Evolutionary conservation across 83 land plant species (phyloP).

Genomic region (Diphasiastrum complanatum): DNA sequence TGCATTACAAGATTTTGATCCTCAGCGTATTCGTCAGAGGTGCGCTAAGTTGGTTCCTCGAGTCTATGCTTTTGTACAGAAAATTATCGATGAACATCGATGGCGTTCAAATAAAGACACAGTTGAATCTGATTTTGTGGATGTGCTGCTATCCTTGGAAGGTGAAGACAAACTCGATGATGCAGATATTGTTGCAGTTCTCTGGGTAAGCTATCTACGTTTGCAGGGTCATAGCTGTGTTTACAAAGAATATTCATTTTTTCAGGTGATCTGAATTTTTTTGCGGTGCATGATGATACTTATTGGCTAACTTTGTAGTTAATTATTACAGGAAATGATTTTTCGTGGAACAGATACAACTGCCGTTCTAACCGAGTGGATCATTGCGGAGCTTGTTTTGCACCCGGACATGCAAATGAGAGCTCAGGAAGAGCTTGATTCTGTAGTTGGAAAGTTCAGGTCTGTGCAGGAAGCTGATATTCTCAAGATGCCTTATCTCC

Average conservation of each 20-base stretch:
- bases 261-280: too few species aligned
- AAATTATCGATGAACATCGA: background rate
- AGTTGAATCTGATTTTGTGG: background rate
- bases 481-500: background rate
- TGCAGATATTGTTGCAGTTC: too few species aligned
- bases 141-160: slow-evolving; percentile 2
- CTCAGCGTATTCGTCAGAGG: background rate
- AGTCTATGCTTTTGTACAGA: background rate
- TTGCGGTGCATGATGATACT: background rate
- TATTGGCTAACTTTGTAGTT: background rate
- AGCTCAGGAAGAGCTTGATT: background rate
- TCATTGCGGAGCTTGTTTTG: background rate
- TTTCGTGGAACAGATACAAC: too few species aligned
- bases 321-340: background rate
- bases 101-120: background rate
- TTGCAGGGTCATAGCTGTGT: background rate
- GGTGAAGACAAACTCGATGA: background rate
- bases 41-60: slow-evolving; percentile 3
- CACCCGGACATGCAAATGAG: background rate
- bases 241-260: too few species aligned
- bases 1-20: background rate
- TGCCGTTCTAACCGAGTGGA: background rate
- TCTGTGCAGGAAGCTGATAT: background rate
- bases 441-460: background rate
- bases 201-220: background rate